A percentile compares a stretch with the other conserved stretches of the same genome.
Evolutionary conservation across 257 asterid species (phyloP).

Genomic region (Sherardia arvensis): DNA sequence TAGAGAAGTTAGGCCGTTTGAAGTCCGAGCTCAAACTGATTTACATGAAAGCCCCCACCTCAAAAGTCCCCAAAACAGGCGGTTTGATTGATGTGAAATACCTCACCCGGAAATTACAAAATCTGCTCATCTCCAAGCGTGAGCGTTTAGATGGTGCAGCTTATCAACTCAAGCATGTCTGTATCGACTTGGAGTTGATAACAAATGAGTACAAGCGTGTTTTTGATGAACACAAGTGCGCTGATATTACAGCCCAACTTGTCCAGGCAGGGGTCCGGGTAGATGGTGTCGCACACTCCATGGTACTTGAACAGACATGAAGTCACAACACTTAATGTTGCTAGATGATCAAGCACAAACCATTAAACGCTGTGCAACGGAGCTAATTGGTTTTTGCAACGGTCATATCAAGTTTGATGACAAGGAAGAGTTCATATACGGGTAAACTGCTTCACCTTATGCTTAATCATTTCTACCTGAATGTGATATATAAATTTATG

Average conservation of each 20-base stretch:
- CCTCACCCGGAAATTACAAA: not conserved
- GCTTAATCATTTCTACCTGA: too few relatives aligned
- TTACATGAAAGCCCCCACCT: not conserved
- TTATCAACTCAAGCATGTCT: not conserved
- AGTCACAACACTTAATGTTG: constrained; percentile 1
- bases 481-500: too few relatives aligned
- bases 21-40: not conserved
- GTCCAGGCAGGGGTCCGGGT: not conserved
- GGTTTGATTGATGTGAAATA: not conserved
- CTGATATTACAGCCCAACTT: not conserved
- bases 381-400: not conserved
- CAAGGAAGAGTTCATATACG: not conserved
- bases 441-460: not conserved
- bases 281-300: constrained; percentile 4
- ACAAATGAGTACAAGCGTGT: not conserved
- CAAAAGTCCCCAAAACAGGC: not conserved
- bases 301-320: not conserved
- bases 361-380: not conserved
- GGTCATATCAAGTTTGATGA: not conserved
- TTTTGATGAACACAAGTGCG: not conserved
- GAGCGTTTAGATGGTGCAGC: not conserved
- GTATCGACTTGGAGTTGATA: not conserved
- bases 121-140: not conserved
- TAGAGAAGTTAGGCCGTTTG: not conserved
- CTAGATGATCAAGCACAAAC: constrained; percentile 8